These are phyloP conservation scores for Kuraishia molischiana DNA, from an alignment of 805 yeast genomes.

Conservation along the genomic window DNA sequence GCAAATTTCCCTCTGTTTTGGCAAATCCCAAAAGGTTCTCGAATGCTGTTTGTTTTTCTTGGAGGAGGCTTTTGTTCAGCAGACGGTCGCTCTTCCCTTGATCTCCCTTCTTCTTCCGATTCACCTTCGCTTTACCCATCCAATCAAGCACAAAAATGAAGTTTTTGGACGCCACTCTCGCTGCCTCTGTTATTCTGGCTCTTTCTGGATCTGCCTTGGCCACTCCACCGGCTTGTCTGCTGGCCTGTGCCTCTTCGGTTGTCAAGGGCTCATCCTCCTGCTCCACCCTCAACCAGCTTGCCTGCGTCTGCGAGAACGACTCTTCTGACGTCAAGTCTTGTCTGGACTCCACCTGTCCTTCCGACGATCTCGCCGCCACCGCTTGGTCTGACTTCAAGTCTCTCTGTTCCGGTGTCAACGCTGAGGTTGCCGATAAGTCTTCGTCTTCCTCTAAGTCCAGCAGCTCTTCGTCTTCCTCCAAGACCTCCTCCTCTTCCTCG, in stretches of 20 bases:
- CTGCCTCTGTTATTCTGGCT: constrained; percentile 1
- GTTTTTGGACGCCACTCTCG: constrained; percentile 1
- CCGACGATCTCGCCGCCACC: constrained; percentile 36
- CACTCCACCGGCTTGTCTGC: constrained; percentile 85
- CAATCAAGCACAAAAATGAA: too few species aligned
- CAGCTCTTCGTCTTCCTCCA: constrained; percentile 12
- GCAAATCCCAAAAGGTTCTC: too few species aligned
- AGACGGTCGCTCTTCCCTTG: background rate
- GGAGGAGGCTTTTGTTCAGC: too few species aligned
- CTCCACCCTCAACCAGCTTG: constrained; percentile 48
- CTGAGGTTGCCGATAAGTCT: constrained; percentile 17
- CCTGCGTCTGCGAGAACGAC: constrained; percentile 60
- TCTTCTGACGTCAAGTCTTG: constrained; percentile 46
- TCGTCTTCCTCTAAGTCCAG: constrained; percentile 16
- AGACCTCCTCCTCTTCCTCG: constrained; percentile 15
- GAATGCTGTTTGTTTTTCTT: too few species aligned
- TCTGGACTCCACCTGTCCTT: constrained; percentile 59
- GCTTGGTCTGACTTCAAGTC: constrained; percentile 53
- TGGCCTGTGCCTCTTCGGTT: constrained; percentile 79
- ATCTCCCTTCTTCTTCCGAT: background rate
- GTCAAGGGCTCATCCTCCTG: constrained; percentile 43
- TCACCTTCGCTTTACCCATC: too few species aligned
- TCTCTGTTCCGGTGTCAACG: constrained; percentile 40
- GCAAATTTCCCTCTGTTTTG: too few species aligned
- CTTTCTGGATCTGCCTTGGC: constrained; percentile 31